Percentiles rank a stretch among this genome's conserved stretches.
These are phyloP conservation scores for Hypoxylon trugodes DNA, from an alignment of 495 filamentous ascomycete species.

Conservation along the genomic window DNA sequence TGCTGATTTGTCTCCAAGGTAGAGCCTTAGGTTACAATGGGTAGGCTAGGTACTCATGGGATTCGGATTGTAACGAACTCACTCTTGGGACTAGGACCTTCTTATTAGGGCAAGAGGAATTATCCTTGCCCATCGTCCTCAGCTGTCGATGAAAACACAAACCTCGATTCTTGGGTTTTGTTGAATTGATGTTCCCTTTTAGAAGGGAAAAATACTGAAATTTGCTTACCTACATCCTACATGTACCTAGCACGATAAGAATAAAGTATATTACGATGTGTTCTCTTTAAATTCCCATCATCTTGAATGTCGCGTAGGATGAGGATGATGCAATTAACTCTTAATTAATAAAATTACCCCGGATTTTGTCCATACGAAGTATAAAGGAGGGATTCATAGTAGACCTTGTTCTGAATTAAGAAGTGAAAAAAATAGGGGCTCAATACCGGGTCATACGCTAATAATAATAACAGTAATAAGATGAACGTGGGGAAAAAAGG, in stretches of 20 bases:
- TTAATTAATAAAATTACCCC: neutral
- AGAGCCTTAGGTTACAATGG: conserved; percentile 2
- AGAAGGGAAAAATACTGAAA: neutral
- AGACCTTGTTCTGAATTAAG: conserved; percentile 24
- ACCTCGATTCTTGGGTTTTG: neutral
- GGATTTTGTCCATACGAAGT: conserved; percentile 18
- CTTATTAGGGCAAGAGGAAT: conserved; percentile 14
- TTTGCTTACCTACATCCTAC: neutral
- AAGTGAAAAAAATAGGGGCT: conserved; percentile 19
- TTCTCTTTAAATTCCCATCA: neutral
- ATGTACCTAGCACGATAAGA: too few relatives aligned
- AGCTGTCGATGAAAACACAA: too few relatives aligned
- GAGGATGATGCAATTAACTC: conserved; percentile 23
- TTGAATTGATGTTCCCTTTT: neutral
- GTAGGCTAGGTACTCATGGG: conserved; percentile 4
- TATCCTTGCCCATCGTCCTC: neutral
- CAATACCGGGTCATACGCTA: conserved; percentile 15
- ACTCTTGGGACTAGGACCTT: conserved; percentile 13
- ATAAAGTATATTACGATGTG: neutral
- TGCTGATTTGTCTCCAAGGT: conserved; percentile 8
- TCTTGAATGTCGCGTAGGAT: neutral
- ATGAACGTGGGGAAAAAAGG: conserved; percentile 31
- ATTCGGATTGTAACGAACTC: neutral
- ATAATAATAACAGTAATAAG: conserved; percentile 24
- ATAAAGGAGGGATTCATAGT: conserved; percentile 5